phyloP scores from a whole-genome alignment of 2,329 filamentous ascomycete species.

The Allantophomopsis cytisporea region DNA sequence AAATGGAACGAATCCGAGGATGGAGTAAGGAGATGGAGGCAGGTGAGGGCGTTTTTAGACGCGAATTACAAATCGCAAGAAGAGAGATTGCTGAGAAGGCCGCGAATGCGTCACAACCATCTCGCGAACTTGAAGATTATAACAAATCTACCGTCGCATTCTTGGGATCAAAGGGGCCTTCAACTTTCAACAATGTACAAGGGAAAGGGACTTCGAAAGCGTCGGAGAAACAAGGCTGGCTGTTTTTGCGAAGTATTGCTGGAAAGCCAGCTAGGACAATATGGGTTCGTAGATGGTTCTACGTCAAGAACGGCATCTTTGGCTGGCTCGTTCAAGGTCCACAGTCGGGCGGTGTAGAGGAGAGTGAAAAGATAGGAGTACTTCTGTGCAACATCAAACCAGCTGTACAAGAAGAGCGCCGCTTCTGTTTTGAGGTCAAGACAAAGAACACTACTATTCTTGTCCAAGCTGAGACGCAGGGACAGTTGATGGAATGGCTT shows the following conservation, averaged over 20 bases:
- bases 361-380: constrained; percentile 92
- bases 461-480: constrained; percentile 85
- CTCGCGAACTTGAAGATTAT: constrained; percentile 87
- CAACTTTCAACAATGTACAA: constrained; percentile 30
- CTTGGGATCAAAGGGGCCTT: constrained; percentile 55
- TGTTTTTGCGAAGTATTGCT: constrained; percentile 68
- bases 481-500: constrained; percentile 88
- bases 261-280: constrained; percentile 83
- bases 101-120: constrained; percentile 59
- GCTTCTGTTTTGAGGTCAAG: constrained; percentile 97
- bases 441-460: constrained; percentile 87
- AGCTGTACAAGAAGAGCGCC: constrained; percentile 79
- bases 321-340: constrained; percentile 80
- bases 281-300: constrained; percentile 91
- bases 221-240: constrained; percentile 84
- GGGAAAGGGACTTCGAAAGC: constrained; percentile 36
- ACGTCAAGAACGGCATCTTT: constrained; percentile 90
- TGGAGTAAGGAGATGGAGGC: constrained; percentile 94
- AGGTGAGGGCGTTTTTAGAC: constrained; percentile 69
- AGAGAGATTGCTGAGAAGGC: constrained; percentile 72
- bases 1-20: constrained; percentile 83
- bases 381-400: constrained; percentile 86
- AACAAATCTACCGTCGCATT: constrained; percentile 81
- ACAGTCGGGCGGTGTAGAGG: constrained; percentile 72
- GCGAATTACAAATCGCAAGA: constrained; percentile 67